A percentile compares a stretch with the other conserved stretches of the same genome.
Conservation (phyloP, 1,284 basidiomycete species). For the Naganishia sp. region DNA sequence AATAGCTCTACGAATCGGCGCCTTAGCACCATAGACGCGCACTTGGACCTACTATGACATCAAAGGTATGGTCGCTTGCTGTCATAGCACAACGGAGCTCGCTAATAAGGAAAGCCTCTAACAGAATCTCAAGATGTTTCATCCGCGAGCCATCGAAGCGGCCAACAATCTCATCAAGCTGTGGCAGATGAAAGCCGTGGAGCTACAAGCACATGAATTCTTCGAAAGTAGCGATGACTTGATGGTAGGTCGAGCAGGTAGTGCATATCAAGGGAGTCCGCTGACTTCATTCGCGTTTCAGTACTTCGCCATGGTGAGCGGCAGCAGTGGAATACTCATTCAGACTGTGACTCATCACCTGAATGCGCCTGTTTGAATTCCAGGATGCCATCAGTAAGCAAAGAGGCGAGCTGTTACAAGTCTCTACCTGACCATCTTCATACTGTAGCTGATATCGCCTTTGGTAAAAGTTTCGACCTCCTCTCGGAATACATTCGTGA, state of each 20-base stretch:
- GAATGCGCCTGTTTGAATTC: neutral
- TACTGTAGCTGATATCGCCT: slow-evolving; percentile 40
- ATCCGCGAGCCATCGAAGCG: slow-evolving; percentile 37
- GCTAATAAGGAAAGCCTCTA: neutral
- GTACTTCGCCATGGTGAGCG: slow-evolving; percentile 14
- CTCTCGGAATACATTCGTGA: slow-evolving; percentile 23
- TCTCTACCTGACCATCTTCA: neutral
- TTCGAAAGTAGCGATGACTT: slow-evolving; percentile 29
- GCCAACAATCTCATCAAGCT: slow-evolving; percentile 37
- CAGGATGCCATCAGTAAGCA: slow-evolving; percentile 40
- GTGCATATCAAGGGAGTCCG: neutral
- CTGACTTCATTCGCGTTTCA: neutral
- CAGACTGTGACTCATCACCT: neutral
- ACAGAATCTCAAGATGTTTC: slow-evolving; percentile 39
- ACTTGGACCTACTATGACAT: slow-evolving; percentile 42
- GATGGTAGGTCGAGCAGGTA: neutral
- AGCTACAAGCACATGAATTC: slow-evolving; percentile 15
- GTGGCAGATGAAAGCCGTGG: slow-evolving; percentile 35
- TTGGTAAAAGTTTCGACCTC: slow-evolving; percentile 38
- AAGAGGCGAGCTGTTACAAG: neutral
- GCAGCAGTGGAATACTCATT: neutral
- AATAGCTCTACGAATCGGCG: too few relatives aligned
- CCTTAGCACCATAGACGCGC: slow-evolving; percentile 39
- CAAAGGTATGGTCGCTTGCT: slow-evolving; percentile 27
- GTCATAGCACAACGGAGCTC: neutral